Conservation (phyloP, 352 stramenopile species). For the Globisporangium parvum region DNA sequence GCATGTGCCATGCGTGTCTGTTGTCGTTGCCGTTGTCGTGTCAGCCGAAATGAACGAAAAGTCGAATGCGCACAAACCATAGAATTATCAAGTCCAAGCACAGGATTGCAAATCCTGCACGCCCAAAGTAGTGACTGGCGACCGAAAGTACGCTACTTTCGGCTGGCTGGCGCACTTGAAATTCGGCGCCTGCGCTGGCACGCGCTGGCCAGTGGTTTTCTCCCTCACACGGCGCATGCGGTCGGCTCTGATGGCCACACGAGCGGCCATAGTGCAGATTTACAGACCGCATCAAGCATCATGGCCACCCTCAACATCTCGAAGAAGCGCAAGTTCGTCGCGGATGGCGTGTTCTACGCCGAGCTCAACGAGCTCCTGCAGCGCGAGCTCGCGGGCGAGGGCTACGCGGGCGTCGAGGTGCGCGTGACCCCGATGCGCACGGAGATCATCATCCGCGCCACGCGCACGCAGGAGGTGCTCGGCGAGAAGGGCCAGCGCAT, state of each 20-base stretch:
- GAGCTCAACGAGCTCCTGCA: conserved; percentile 99
- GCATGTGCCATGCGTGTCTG: not conserved
- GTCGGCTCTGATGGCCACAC: not conserved
- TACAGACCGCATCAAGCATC: conserved; percentile 20
- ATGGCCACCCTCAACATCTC: conserved; percentile 92
- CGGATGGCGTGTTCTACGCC: conserved; percentile 99
- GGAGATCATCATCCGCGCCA: conserved; percentile 99
- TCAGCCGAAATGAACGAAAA: too few relatives aligned
- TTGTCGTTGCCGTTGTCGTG: too few relatives aligned
- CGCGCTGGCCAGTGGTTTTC: not conserved
- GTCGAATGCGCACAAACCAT: not conserved
- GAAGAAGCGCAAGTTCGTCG: conserved; percentile 99
- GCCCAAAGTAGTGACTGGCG: too few relatives aligned
- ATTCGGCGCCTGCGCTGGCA: not conserved
- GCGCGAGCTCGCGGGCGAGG: conserved; percentile 96
- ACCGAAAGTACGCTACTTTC: not conserved
- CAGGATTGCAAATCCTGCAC: not conserved
- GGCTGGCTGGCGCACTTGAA: too few relatives aligned
- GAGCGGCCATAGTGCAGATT: conserved; percentile 10
- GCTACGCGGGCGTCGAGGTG: conserved; percentile 98
- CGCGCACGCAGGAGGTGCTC: conserved; percentile 98
- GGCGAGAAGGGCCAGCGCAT: conserved; percentile 99
- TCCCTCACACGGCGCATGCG: not conserved
- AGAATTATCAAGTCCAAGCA: not conserved
- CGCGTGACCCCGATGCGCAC: conserved; percentile 98